Conservation (phyloP, 441 rosid species). For the Corymbia calophylla region DNA sequence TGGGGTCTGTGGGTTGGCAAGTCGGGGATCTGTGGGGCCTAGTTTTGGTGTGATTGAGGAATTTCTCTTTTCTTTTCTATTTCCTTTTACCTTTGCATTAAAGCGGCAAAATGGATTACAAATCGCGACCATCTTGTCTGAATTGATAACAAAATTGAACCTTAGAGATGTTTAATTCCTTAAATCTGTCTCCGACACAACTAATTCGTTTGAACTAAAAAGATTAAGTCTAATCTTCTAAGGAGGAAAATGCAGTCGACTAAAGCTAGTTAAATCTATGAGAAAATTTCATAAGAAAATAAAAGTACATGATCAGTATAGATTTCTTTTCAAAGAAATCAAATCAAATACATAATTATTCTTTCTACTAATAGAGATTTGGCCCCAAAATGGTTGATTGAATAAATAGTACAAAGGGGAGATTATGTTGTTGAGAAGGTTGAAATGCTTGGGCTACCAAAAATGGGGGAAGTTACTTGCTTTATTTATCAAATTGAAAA, state of each 20-base stretch:
- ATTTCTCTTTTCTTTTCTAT: not conserved
- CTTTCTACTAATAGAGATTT: not conserved
- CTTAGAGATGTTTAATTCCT: not conserved
- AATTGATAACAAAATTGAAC: not conserved
- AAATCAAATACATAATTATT: rapidly evolving
- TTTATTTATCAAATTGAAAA: not conserved
- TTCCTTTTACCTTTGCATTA: not conserved
- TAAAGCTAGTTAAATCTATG: not conserved
- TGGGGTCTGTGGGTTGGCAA: not conserved
- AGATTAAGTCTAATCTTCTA: not conserved
- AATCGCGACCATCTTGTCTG: not conserved
- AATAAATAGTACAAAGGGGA: not conserved
- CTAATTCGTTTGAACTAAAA: not conserved
- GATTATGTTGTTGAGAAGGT: not conserved
- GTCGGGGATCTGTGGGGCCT: not conserved
- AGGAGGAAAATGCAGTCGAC: rapidly evolving
- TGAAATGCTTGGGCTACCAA: not conserved
- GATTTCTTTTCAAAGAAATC: not conserved
- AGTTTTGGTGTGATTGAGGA: not conserved
- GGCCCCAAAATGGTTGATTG: not conserved
- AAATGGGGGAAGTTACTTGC: rapidly evolving
- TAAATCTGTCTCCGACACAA: not conserved
- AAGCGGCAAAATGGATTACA: not conserved
- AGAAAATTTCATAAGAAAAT: not conserved
- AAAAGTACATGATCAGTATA: rapidly evolving